Conservation (phyloP, 768 basidiomycete species). For the Atractiella rhizophila region DNA sequence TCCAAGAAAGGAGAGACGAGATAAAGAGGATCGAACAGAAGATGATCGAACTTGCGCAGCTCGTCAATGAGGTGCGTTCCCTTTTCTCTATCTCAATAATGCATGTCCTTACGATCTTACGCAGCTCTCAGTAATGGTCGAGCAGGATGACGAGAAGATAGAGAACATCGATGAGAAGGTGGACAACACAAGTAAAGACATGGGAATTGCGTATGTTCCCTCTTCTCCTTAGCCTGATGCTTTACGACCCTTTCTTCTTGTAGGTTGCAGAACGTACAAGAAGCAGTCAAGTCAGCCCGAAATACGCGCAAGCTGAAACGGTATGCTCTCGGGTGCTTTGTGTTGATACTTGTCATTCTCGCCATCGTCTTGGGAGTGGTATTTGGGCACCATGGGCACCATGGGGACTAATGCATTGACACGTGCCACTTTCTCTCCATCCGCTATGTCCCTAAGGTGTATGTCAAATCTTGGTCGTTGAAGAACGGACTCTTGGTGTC, state of each 20-base stretch:
- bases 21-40: conserved; percentile 64
- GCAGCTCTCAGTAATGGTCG: conserved; percentile 13
- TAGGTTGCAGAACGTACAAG: conserved; percentile 57
- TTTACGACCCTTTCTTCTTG: not conserved
- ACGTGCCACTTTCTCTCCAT: no score
- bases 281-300: conserved; percentile 62
- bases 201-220: conserved; percentile 21
- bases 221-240: not conserved
- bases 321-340: conserved; percentile 67
- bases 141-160: conserved; percentile 40
- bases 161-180: conserved; percentile 39
- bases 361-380: not conserved
- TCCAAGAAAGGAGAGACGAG: conserved; percentile 67
- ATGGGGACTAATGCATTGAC: no score
- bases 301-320: conserved; percentile 83
- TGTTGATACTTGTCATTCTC: conserved; percentile 26
- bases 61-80: conserved; percentile 65
- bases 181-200: conserved; percentile 37
- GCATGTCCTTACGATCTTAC: no score
- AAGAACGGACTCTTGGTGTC: no score
- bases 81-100: no score
- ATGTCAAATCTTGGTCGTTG: no score
- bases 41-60: conserved; percentile 58
- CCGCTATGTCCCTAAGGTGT: no score
- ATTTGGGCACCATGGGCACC: no score